Conservation (phyloP, 768 basidiomycete genomes). For the Boletus fagicola region DNA sequence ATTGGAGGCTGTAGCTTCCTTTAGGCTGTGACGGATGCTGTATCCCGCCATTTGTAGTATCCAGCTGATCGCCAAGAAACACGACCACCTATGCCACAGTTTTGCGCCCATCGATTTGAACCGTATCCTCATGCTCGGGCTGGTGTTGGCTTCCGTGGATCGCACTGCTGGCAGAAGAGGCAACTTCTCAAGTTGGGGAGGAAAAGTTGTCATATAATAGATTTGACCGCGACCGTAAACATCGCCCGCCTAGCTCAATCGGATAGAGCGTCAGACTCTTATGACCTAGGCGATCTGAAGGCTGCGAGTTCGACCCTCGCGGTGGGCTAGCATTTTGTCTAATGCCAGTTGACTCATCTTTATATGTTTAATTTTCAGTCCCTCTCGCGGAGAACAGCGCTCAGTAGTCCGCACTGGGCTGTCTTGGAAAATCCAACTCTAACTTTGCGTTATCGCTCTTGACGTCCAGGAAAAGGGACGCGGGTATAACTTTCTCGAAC, state of each 20-base stretch:
- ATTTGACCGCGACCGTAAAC: fast-evolving
- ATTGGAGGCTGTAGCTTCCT: slow-evolving; percentile 11
- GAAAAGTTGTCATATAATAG: not conserved
- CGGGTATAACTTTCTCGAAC: not conserved
- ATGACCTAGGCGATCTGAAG: slow-evolving; percentile 50
- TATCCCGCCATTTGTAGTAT: slow-evolving; percentile 14
- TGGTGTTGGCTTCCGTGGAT: not conserved
- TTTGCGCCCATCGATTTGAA: slow-evolving; percentile 22
- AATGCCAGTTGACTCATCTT: not conserved
- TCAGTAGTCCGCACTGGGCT: not conserved
- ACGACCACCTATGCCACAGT: slow-evolving; percentile 20
- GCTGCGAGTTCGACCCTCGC: slow-evolving; percentile 65
- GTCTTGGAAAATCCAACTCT: not conserved
- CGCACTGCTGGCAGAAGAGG: not conserved
- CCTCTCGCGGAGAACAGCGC: not conserved
- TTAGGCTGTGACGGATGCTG: slow-evolving; percentile 15
- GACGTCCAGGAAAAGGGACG: not conserved
- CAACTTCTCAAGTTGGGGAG: not conserved
- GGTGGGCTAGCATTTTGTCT: slow-evolving; percentile 48
- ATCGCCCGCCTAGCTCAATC: slow-evolving; percentile 63
- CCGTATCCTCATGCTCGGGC: slow-evolving; percentile 1
- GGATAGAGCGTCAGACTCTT: slow-evolving; percentile 70
- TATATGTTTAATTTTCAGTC: not conserved
- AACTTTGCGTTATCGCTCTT: not conserved
- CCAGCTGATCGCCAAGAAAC: slow-evolving; percentile 8